Percentiles rank a stretch among this genome's conserved stretches.
phyloP scores from a whole-genome alignment of 2,329 filamentous ascomycete genomes.

The Ceratocystis eucalypticola region DNA sequence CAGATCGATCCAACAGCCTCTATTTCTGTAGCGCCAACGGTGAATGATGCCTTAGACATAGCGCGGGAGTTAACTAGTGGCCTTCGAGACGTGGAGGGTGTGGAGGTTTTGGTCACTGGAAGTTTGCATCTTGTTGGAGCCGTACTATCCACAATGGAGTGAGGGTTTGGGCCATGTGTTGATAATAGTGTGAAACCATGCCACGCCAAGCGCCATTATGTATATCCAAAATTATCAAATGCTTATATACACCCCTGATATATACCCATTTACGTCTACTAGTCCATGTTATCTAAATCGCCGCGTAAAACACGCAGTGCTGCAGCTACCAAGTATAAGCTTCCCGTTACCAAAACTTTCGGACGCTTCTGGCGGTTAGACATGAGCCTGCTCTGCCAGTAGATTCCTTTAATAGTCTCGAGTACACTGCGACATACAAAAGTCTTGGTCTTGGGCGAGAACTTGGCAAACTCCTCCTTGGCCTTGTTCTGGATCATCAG shows the following conservation, averaged over 20 bases:
- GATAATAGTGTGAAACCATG: not conserved
- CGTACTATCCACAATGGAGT: constrained; percentile 37
- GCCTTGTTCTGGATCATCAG: constrained; percentile 53
- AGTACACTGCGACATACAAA: constrained; percentile 53
- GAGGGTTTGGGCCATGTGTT: constrained; percentile 28
- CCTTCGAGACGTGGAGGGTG: constrained; percentile 26
- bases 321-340: constrained; percentile 70
- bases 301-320: constrained; percentile 34
- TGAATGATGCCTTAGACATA: constrained; percentile 41
- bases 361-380: constrained; percentile 30
- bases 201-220: not conserved
- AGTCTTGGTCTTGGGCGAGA: constrained; percentile 35
- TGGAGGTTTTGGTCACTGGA: constrained; percentile 44
- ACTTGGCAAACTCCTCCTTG: constrained; percentile 44
- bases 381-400: constrained; percentile 26
- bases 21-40: constrained; percentile 37
- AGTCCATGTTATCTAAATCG: constrained; percentile 15
- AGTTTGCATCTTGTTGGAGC: constrained; percentile 51
- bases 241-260: not conserved
- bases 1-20: constrained; percentile 34
- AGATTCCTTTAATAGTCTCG: constrained; percentile 50
- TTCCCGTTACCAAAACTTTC: constrained; percentile 65
- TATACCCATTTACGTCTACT: not conserved
- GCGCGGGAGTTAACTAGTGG: constrained; percentile 29
- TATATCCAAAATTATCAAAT: not conserved